phyloP scores from a whole-genome alignment of 192 early-diverging fungal genomes.

The Backusella luteola region DNA sequence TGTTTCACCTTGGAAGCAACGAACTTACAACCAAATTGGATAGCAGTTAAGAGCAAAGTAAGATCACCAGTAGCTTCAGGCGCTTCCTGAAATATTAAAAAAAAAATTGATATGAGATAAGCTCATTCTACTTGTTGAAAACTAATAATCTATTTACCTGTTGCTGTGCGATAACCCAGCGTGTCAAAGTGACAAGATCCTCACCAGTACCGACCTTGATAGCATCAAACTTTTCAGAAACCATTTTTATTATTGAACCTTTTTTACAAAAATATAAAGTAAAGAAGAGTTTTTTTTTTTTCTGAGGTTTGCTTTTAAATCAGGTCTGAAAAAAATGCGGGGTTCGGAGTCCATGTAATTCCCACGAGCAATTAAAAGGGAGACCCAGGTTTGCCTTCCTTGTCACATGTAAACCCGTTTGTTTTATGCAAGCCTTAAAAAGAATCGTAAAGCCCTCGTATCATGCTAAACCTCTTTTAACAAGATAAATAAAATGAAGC shows the following conservation, averaged over 20 bases:
- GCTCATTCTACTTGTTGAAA: slow-evolving; percentile 21
- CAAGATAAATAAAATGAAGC: background rate
- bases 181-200: slow-evolving; percentile 92
- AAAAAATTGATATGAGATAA: background rate
- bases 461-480: background rate
- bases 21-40: slow-evolving; percentile 96
- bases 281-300: background rate
- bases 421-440: background rate
- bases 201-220: slow-evolving; percentile 53
- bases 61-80: slow-evolving; percentile 91
- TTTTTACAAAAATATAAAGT: slow-evolving; percentile 7
- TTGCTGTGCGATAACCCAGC: slow-evolving; percentile 91
- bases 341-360: background rate
- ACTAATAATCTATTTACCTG: slow-evolving; percentile 47
- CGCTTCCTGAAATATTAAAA: slow-evolving; percentile 14
- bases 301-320: background rate
- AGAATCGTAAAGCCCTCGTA: background rate
- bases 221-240: slow-evolving; percentile 24
- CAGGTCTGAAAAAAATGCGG: background rate
- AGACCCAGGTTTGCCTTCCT: background rate
- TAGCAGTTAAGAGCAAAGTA: slow-evolving; percentile 82
- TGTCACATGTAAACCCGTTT: slow-evolving; percentile 4
- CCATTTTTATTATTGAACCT: background rate
- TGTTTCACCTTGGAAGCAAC: slow-evolving; percentile 96
- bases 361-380: background rate